phyloP scores from a whole-genome alignment of 176 grass and related monocot genomes.

The Oropetium thomaeum region DNA sequence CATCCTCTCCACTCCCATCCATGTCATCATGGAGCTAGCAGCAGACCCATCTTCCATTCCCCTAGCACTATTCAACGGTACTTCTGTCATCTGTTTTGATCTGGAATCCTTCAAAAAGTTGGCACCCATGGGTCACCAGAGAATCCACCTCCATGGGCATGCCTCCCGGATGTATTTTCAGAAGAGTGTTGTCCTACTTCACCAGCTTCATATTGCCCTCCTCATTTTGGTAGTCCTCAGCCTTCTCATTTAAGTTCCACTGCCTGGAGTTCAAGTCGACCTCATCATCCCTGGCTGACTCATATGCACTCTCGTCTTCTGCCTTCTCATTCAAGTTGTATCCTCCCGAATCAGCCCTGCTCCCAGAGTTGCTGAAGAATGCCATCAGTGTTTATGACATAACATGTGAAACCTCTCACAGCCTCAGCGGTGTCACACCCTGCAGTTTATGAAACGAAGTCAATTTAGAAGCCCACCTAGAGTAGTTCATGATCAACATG shows the following conservation, averaged over 20 bases:
- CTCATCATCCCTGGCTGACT: slow-evolving; percentile 50
- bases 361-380: slow-evolving; percentile 87
- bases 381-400: slow-evolving; percentile 63
- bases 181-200: slow-evolving; percentile 27
- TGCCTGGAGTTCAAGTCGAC: slow-evolving; percentile 54
- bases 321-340: slow-evolving; percentile 85
- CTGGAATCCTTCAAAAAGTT: slow-evolving; percentile 78
- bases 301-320: slow-evolving; percentile 44
- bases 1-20: slow-evolving; percentile 51
- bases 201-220: slow-evolving; percentile 40
- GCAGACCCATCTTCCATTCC: slow-evolving; percentile 30
- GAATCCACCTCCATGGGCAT: slow-evolving; percentile 34
- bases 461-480: slow-evolving; percentile 34
- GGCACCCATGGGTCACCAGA: slow-evolving; percentile 65
- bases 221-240: slow-evolving; percentile 61
- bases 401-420: slow-evolving; percentile 34
- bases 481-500: slow-evolving; percentile 18
- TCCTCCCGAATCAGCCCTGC: slow-evolving; percentile 59
- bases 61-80: slow-evolving; percentile 26
- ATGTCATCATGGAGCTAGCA: slow-evolving; percentile 55
- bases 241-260: slow-evolving; percentile 76
- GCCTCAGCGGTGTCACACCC: slow-evolving; percentile 32
- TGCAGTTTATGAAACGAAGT: slow-evolving; percentile 59
- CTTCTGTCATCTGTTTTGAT: slow-evolving; percentile 41
- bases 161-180: slow-evolving; percentile 34